These are phyloP conservation scores for Solanum appendiculatum DNA, from an alignment of 257 asterid genomes.

Conservation along the genomic window DNA sequence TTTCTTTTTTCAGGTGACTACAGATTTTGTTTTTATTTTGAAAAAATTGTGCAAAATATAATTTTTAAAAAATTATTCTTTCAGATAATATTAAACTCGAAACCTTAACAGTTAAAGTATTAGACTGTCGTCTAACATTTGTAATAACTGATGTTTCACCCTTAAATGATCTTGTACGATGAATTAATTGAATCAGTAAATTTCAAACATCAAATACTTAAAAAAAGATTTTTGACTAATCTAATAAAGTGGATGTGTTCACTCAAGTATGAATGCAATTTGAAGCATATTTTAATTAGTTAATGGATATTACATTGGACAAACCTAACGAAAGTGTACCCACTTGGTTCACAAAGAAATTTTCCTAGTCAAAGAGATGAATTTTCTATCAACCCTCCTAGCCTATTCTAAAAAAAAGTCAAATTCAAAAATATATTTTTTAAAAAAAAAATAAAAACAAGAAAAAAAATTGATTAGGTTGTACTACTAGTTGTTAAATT, in stretches of 20 bases:
- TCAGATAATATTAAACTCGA: not conserved
- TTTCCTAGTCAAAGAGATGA: not conserved
- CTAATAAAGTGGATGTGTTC: not conserved
- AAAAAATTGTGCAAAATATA: not conserved
- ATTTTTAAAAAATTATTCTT: too few species aligned
- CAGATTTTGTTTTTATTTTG: not conserved
- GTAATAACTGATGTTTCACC: too few species aligned
- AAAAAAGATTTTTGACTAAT: not conserved
- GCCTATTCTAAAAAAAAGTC: not conserved
- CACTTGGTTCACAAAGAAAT: not conserved
- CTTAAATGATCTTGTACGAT: not conserved
- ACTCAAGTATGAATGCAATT: not conserved
- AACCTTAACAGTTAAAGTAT: too few species aligned
- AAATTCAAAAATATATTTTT: not conserved
- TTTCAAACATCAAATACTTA: not conserved
- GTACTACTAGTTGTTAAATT: not conserved
- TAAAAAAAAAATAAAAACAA: not conserved
- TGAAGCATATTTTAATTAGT: not conserved
- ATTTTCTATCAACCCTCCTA: not conserved
- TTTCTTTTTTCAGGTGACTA: not conserved
- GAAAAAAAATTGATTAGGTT: not conserved
- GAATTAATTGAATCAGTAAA: too few species aligned
- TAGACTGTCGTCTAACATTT: too few species aligned
- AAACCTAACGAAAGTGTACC: not conserved
- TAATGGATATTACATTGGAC: not conserved